Evolutionary conservation across 257 asterid genomes (phyloP).

Genomic region (Salvia splendens): DNA sequence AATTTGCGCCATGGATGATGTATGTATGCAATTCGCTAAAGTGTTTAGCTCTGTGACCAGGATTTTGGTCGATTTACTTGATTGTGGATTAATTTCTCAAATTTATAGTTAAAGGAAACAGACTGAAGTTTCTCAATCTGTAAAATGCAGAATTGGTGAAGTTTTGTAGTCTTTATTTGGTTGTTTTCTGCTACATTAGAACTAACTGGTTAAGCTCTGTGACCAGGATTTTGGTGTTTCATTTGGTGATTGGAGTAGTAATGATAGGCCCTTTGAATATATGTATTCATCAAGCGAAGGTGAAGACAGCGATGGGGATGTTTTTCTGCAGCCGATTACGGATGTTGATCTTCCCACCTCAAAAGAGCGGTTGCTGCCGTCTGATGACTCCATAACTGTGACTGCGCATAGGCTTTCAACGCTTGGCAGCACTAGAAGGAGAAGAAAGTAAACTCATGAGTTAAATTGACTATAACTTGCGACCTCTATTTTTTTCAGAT

Average conservation of each 20-base stretch:
- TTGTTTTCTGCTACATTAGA: conserved; percentile 1
- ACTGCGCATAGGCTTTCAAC: conserved; percentile 64
- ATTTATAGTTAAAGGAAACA: neutral
- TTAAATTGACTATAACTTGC: conserved; percentile 15
- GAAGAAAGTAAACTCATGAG: conserved; percentile 51
- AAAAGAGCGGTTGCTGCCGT: conserved; percentile 49
- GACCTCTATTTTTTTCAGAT: neutral
- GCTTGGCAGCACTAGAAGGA: conserved; percentile 63
- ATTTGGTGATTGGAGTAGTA: conserved; percentile 64
- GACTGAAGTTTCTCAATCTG: conserved; percentile 1
- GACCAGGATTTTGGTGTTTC: conserved; percentile 60
- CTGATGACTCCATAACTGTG: conserved; percentile 62
- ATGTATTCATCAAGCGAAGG: conserved; percentile 75
- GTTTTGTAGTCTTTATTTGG: neutral
- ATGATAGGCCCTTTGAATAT: conserved; percentile 41
- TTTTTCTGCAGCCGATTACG: conserved; percentile 68
- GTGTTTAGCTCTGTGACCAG: no score
- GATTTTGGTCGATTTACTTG: neutral
- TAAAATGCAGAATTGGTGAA: neutral
- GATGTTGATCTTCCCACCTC: conserved; percentile 77
- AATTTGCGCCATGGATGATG: conserved; percentile 65
- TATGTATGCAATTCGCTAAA: conserved; percentile 9
- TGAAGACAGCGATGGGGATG: conserved; percentile 82
- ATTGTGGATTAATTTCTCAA: conserved; percentile 5
- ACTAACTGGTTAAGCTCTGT: conserved; percentile 21